Evolutionary conservation across 2,329 filamentous ascomycete genomes (phyloP), one percentile per base, ranked within the genome.

Genomic region (Pseudocercospora macadamiae): DNA sequence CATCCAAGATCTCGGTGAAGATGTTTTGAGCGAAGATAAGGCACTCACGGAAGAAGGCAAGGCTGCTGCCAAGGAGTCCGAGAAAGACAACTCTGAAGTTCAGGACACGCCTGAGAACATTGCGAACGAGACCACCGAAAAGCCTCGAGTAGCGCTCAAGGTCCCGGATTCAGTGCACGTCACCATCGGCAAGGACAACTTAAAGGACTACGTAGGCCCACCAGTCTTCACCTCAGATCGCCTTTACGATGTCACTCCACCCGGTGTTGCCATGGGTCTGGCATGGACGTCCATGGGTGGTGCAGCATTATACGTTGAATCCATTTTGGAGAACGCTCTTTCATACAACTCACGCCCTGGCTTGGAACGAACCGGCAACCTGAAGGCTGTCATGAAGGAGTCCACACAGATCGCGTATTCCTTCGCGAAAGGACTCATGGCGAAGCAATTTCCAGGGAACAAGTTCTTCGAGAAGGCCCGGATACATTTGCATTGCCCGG

Each of bases 211-310:
- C 72, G 93, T 99, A 59, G 95, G 95, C 2, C 93, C 95, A 1
- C 93, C 95, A 1, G 86, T 97, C 54, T 99, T 96, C 78, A 99
- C 92, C 0, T 91, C 95, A 3, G 95, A 99, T 75, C 87, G 96
- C 55, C 83, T 99, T 12, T 99, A 97, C 80, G 95, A 99, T 69
- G 86, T 87, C 48, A 96, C 92, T 59, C 95, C 96, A 3, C 86
- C 95, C 1, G 95, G 95, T 76, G 95, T 99, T 14, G 90, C 93
- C 19, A 97, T 99, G 95, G 95, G 95, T 65, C 84, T 99, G 53
- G 95, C 95, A 6, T 99, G 95, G 95, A 99, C 96, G 6, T 91
- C 92, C 71, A 91, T 99, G 85, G 95, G 95, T 61, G 95, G 95
- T 60, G 91, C 95, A 3, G 95, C 95, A 52, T 87, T 99, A 74